Conservation (phyloP, 345 rosid genomes). For the Microthlaspi erraticum region DNA sequence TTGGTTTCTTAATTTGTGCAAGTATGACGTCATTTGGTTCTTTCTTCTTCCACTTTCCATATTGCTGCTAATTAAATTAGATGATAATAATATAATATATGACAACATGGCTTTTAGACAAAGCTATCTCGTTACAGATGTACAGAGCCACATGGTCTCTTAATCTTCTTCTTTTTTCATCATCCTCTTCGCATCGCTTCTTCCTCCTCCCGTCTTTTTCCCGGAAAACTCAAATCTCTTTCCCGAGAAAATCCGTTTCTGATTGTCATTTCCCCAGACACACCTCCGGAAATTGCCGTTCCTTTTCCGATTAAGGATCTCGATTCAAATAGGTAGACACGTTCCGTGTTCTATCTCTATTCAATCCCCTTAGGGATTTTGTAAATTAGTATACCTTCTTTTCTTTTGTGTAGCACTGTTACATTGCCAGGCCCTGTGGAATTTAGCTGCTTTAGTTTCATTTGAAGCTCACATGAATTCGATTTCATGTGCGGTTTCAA, state of each 20-base stretch:
- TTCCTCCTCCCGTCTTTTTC: conserved; percentile 8
- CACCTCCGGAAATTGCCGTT: conserved; percentile 21
- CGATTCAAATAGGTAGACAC: conserved; percentile 28
- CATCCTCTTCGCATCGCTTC: conserved; percentile 23
- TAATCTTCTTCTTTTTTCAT: conserved; percentile 24
- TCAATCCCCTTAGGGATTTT: conserved; percentile 7
- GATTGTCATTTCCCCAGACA: neutral
- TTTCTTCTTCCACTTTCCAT: neutral
- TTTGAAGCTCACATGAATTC: conserved; percentile 17
- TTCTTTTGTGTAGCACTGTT: conserved; percentile 5
- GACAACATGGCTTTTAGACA: conserved; percentile 42
- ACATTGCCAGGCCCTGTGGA: conserved; percentile 15
- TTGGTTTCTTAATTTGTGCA: neutral
- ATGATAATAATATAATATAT: neutral
- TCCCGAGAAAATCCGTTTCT: conserved; percentile 33
- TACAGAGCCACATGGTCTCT: conserved; percentile 39
- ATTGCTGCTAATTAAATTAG: neutral
- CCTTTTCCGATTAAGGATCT: conserved; percentile 38
- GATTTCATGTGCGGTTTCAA: conserved; percentile 25
- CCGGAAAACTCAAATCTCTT: conserved; percentile 1
- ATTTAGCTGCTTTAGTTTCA: conserved; percentile 22
- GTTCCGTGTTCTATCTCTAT: conserved; percentile 39
- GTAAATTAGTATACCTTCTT: conserved; percentile 10
- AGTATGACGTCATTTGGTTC: conserved; percentile 1
- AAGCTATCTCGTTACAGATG: conserved; percentile 33